These are phyloP conservation scores for Mycocentrospora acerina DNA, from an alignment of 2,329 filamentous ascomycete species.

Conservation along the genomic window DNA sequence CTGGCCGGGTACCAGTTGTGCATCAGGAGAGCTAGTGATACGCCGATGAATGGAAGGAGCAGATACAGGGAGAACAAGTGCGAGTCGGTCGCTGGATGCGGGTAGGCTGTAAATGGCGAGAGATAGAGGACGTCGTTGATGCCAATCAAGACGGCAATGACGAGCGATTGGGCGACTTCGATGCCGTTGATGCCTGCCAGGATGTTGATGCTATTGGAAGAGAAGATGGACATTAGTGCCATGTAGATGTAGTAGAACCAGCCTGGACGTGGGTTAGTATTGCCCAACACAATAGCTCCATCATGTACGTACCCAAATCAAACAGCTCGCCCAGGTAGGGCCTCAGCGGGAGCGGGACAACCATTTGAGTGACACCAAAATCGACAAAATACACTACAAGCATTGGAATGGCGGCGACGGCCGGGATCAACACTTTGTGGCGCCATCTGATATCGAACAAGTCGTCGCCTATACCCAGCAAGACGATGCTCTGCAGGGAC, in stretches of 20 bases:
- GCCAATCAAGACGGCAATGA: constrained; percentile 80
- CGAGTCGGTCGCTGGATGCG: constrained; percentile 91
- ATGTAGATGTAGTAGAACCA: constrained; percentile 90
- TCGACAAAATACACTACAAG: constrained; percentile 98
- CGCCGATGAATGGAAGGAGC: constrained; percentile 89
- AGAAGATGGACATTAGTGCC: constrained; percentile 95
- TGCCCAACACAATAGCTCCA: neutral
- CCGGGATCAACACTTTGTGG: constrained; percentile 97
- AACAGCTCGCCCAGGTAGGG: constrained; percentile 82
- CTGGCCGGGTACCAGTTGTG: constrained; percentile 97
- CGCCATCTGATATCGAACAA: constrained; percentile 98
- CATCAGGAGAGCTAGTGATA: constrained; percentile 78
- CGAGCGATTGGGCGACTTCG: constrained; percentile 90
- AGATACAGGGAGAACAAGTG: constrained; percentile 96
- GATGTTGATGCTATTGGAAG: constrained; percentile 98
- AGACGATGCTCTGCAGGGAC: constrained; percentile 84
- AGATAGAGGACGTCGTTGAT: constrained; percentile 90
- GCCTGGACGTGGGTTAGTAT: constrained; percentile 34
- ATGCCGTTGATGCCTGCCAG: constrained; percentile 99
- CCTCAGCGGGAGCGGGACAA: constrained; percentile 83
- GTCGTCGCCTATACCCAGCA: constrained; percentile 93
- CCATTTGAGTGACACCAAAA: constrained; percentile 94
- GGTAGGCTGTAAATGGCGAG: constrained; percentile 68
- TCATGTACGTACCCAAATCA: constrained; percentile 60
- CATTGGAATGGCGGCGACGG: constrained; percentile 88